Evolutionary conservation across 805 yeast genomes (phyloP).

Genomic region (Lipomyces mesembrius): DNA sequence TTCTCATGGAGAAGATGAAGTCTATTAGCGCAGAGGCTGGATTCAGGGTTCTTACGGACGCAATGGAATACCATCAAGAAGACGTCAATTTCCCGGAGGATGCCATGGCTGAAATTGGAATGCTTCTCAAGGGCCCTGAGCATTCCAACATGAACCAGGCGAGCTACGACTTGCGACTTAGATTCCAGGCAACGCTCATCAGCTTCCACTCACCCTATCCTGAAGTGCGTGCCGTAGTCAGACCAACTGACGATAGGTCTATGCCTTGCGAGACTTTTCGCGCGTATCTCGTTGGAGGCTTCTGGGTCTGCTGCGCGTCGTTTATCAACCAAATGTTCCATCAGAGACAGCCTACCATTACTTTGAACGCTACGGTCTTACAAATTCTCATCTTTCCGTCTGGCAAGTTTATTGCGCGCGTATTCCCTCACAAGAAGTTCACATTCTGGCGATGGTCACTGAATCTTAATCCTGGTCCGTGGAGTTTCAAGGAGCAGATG

Average conservation of each 20-base stretch:
- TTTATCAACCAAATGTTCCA: conserved; percentile 54
- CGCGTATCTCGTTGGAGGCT: conserved; percentile 16
- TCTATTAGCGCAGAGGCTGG: conserved; percentile 47
- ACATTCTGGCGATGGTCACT: conserved; percentile 44
- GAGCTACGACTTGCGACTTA: conserved; percentile 14
- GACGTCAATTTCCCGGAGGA: conserved; percentile 54
- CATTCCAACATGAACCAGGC: conserved; percentile 26
- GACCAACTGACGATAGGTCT: conserved; percentile 52
- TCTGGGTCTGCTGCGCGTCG: conserved; percentile 12
- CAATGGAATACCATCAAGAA: conserved; percentile 50
- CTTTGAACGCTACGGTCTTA: conserved; percentile 57
- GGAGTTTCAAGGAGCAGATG: conserved; percentile 65
- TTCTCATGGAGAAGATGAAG: conserved; percentile 17
- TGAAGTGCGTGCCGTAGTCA: conserved; percentile 57
- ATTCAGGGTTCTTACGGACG: conserved; percentile 48
- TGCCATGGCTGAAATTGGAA: conserved; percentile 47
- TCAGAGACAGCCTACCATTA: conserved; percentile 59
- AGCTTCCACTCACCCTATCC: conserved; percentile 46
- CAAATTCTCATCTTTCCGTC: conserved; percentile 65
- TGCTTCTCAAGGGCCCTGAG: conserved; percentile 42
- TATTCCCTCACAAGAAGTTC: conserved; percentile 34
- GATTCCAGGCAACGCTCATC: conserved; percentile 23
- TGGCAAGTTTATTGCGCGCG: conserved; percentile 43
- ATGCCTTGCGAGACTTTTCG: conserved; percentile 51
- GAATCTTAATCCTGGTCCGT: conserved; percentile 64